Evolutionary conservation across 495 filamentous ascomycete species (phyloP).

Genomic region (Chaetomium cochliodes): DNA sequence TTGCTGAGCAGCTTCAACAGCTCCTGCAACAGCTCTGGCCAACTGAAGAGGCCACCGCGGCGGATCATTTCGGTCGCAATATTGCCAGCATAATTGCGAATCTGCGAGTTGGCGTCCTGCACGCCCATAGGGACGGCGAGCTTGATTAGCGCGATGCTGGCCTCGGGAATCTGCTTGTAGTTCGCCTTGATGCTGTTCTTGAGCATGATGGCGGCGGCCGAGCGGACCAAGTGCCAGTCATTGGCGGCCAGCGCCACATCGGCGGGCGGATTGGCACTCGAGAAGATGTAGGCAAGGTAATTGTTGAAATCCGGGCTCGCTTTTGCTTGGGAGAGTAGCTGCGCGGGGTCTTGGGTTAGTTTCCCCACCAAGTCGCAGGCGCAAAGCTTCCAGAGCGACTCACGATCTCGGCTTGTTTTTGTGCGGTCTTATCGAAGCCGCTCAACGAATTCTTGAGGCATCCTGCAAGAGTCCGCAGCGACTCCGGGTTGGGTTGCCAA

Average conservation of each 20-base stretch:
- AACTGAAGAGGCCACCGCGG: slow-evolving; percentile 79
- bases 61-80: slow-evolving; percentile 93
- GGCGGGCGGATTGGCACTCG: slow-evolving; percentile 60
- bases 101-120: slow-evolving; percentile 76
- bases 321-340: slow-evolving; percentile 96
- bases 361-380: slow-evolving; percentile 8
- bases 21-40: slow-evolving; percentile 85
- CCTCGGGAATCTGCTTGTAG: slow-evolving; percentile 67
- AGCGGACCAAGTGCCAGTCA: slow-evolving; percentile 73
- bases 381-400: slow-evolving; percentile 24
- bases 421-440: slow-evolving; percentile 68
- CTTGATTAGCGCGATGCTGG: slow-evolving; percentile 70
- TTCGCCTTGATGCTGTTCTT: slow-evolving; percentile 83
- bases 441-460: slow-evolving; percentile 92
- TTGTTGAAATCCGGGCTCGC: slow-evolving; percentile 92
- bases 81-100: slow-evolving; percentile 84
- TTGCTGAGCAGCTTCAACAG: slow-evolving; percentile 75
- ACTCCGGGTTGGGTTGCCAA: slow-evolving; percentile 89
- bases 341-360: slow-evolving; percentile 14
- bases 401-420: slow-evolving; percentile 79
- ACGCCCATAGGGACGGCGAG: slow-evolving; percentile 74
- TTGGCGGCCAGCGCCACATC: slow-evolving; percentile 54
- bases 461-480: slow-evolving; percentile 80
- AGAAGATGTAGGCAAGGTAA: slow-evolving; percentile 90
- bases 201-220: slow-evolving; percentile 85